Evolutionary conservation across 192 early-diverging fungal genomes (phyloP).

Genomic region (Rhizophagus clarus): DNA sequence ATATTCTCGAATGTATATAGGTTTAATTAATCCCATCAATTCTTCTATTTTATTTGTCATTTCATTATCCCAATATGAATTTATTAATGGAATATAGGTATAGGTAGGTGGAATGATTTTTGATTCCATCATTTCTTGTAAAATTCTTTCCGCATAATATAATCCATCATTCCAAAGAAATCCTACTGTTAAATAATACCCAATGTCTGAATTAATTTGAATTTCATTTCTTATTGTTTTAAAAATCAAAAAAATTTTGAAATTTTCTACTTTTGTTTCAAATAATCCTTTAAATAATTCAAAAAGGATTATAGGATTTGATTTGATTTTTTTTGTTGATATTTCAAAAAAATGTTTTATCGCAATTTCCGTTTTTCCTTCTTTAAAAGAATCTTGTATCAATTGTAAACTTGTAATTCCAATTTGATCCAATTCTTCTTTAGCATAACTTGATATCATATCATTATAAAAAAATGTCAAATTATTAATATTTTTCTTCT

Average conservation of each 20-base stretch:
- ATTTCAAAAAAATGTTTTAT: background rate
- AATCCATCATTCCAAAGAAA: background rate
- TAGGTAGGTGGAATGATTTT: background rate
- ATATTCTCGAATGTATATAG: background rate
- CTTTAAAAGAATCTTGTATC: background rate
- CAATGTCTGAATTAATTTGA: background rate
- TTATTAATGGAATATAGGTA: background rate
- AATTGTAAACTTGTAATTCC: background rate
- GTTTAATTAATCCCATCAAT: background rate
- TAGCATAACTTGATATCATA: background rate
- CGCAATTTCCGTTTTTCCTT: background rate
- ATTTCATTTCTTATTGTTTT: background rate
- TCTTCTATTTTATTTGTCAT: background rate
- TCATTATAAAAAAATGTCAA: background rate
- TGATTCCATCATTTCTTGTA: background rate
- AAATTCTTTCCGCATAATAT: background rate
- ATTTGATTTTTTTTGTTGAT: background rate
- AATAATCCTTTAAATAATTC: conserved; percentile 2
- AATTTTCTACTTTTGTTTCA: background rate
- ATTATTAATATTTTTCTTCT: background rate
- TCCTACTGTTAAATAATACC: background rate
- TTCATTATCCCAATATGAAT: background rate
- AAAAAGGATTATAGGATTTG: background rate
- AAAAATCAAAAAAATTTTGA: background rate
- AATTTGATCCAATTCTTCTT: background rate